A percentile compares a stretch with the other conserved stretches of the same genome.
Conservation (phyloP, 106 monocot species). For the Dendrobium catenatum region DNA sequence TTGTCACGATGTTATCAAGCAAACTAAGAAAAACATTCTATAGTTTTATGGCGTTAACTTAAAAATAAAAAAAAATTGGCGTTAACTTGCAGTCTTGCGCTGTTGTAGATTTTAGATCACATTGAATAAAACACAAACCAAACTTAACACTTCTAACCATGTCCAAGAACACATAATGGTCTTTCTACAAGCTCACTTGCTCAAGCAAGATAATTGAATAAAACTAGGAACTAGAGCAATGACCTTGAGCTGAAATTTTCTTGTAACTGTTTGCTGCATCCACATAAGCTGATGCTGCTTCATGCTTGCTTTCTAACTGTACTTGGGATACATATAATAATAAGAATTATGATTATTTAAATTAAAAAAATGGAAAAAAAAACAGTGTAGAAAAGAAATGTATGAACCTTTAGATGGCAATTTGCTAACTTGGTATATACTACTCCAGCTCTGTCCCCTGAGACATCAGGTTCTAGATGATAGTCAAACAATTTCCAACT, state of each 20-base stretch:
- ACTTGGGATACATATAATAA: neutral
- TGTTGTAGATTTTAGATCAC: neutral
- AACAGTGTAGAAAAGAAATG: neutral
- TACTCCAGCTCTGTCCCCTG: conserved; percentile 53
- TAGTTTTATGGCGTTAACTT: neutral
- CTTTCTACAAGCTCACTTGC: neutral
- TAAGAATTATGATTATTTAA: neutral
- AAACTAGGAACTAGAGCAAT: neutral
- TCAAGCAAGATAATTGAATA: neutral
- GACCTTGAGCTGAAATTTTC: conserved; percentile 52
- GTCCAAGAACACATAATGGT: neutral
- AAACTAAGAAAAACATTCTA: neutral
- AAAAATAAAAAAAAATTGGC: neutral
- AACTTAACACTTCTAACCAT: neutral
- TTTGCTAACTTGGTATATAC: conserved; percentile 60
- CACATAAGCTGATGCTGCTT: conserved; percentile 62
- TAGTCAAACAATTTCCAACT: neutral
- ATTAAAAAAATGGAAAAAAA: neutral
- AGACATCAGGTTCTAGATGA: conserved; percentile 3
- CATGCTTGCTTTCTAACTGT: conserved; percentile 68
- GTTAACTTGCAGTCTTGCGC: neutral
- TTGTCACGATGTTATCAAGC: neutral
- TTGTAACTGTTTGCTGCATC: conserved; percentile 76
- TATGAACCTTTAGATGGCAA: conserved; percentile 52
- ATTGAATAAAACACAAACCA: neutral